Percentiles rank a stretch among this genome's conserved stretches.
These are phyloP conservation scores for Raphanus raphanistrum DNA, from an alignment of 345 rosid species.

Conservation along the genomic window DNA sequence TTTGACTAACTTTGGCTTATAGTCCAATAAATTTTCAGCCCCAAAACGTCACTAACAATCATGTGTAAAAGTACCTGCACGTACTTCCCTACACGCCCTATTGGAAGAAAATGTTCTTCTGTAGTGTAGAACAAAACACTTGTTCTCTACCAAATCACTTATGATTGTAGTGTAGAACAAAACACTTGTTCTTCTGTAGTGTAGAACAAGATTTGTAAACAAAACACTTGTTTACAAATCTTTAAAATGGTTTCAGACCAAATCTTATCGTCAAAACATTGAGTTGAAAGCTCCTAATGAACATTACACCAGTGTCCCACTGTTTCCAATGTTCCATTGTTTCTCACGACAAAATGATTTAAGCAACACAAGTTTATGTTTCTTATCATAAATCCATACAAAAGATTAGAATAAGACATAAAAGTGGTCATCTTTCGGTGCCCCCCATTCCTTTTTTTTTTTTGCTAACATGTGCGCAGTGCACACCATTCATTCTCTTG, in stretches of 20 bases:
- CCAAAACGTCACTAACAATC: background rate
- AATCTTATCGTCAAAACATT: background rate
- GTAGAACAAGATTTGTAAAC: too few relatives aligned
- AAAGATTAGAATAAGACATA: constrained; percentile 5
- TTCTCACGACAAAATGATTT: background rate
- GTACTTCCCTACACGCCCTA: background rate
- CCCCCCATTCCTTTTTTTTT: background rate
- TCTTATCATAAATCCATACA: background rate
- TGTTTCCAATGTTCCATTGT: background rate
- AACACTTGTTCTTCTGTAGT: too few relatives aligned
- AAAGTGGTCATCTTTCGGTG: constrained; percentile 26
- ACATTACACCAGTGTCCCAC: background rate
- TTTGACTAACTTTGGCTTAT: background rate
- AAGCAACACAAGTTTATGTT: background rate
- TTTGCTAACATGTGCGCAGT: background rate
- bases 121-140: background rate
- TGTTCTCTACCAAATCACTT: too few relatives aligned
- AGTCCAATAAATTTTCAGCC: background rate
- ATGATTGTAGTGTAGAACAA: too few relatives aligned
- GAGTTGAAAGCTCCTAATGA: background rate
- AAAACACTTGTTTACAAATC: too few relatives aligned
- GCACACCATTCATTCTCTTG: constrained; percentile 9
- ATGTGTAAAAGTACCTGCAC: background rate
- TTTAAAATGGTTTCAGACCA: background rate
- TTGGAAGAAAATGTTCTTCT: background rate